Evolutionary conservation across 768 basidiomycete genomes (phyloP), one percentile per base, ranked within the genome.

Genomic region (Mycena indigotica): DNA sequence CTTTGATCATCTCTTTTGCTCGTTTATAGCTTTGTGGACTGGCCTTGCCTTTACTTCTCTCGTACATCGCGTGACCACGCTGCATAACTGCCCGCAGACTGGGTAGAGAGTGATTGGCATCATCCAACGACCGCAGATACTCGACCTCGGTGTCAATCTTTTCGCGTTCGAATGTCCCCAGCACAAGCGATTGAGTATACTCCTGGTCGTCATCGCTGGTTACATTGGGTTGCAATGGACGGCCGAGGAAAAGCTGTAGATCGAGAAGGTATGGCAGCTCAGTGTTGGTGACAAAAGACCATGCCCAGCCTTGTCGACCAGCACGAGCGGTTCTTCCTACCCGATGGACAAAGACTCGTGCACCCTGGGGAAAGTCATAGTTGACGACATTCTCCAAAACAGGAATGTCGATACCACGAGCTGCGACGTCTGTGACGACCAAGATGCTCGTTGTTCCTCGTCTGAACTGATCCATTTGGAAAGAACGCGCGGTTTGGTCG

Each of bases 371-470:
- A 64, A 99, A 98, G 66, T 99, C 97, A 71, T 95, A 99, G 72
- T 99, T 99, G 71, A 99, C 80, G 29, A 99, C 97, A 68, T 98
- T 92, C 69, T 95, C 93, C 60, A 99, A 82, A 38, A 98, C 82
- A 4, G 97, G 97, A 29, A 99, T 95, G 74, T 99, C 97, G 65
- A 99, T 93, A 66, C 97, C 97, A 63, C 97, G 89, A 15, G 97
- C 97, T 19, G 97, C 97, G 38, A 99, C 94, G 67, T 99, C 97
- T 0, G 97, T 99, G 40, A 98, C 97, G 30, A 98, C 95, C 24
- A 99, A 79, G 46, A 99, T 81, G 61, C 80, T 89, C 0, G 94
- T 91, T 28, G 77, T 69, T 1, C 91, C 90, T 13, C 84, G 80
- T 23, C 95, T 86, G 74, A 99, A 99, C 57, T 85, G 84, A 57